phyloP scores from a whole-genome alignment of 2,329 filamentous ascomycete genomes.

The Ophiostoma ips region DNA sequence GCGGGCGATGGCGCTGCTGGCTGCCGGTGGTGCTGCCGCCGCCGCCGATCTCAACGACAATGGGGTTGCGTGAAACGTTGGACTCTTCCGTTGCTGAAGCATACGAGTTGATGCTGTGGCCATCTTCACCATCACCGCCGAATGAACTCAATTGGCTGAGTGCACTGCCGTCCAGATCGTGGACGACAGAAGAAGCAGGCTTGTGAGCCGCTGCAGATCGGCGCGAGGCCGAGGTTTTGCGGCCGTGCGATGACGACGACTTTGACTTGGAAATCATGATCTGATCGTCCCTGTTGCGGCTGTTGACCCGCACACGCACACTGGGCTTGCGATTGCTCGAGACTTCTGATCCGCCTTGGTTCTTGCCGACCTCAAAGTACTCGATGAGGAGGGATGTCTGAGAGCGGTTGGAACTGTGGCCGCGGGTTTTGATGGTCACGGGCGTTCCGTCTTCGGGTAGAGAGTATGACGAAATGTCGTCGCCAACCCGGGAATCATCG shows the following conservation, averaged over 20 bases:
- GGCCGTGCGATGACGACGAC: slow-evolving; percentile 32
- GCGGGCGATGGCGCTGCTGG: slow-evolving; percentile 34
- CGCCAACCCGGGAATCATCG: slow-evolving; percentile 53
- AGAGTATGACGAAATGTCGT: slow-evolving; percentile 62
- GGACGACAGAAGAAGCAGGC: slow-evolving; percentile 16
- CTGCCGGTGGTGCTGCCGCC: slow-evolving; percentile 18
- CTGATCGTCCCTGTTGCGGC: slow-evolving; percentile 55
- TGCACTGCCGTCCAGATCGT: slow-evolving; percentile 21
- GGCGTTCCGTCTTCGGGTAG: slow-evolving; percentile 79
- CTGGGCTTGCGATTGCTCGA: slow-evolving; percentile 61
- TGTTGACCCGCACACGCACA: slow-evolving; percentile 64
- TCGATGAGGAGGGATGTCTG: slow-evolving; percentile 89
- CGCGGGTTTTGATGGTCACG: slow-evolving; percentile 75
- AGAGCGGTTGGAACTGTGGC: slow-evolving; percentile 46
- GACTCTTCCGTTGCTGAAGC: slow-evolving; percentile 70
- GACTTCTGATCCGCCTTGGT: slow-evolving; percentile 32
- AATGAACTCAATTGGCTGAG: slow-evolving; percentile 16
- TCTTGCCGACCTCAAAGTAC: slow-evolving; percentile 76
- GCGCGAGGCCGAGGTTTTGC: slow-evolving; percentile 46
- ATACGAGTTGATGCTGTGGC: slow-evolving; percentile 55
- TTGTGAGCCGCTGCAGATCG: slow-evolving; percentile 30
- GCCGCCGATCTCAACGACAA: slow-evolving; percentile 78
- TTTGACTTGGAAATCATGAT: slow-evolving; percentile 78
- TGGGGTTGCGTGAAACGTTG: slow-evolving; percentile 59
- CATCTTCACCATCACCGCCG: slow-evolving; percentile 39